Evolutionary conservation across 192 early-diverging fungal species (phyloP).

Genomic region (Gamsiella multidivaricata): DNA sequence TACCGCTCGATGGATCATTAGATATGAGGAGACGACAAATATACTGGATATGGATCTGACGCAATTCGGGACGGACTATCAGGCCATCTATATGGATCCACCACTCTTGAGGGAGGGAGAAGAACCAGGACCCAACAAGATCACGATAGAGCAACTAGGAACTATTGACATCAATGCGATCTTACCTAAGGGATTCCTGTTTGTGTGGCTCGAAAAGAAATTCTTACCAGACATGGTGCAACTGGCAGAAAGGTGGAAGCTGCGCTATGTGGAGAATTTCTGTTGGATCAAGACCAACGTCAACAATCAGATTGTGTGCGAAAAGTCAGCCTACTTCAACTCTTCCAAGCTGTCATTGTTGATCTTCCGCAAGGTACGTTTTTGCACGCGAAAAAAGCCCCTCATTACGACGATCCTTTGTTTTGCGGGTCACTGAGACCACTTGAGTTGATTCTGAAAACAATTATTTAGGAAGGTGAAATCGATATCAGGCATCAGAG

Average conservation of each 20-base stretch:
- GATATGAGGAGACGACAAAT: conserved; percentile 56
- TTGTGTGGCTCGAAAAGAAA: conserved; percentile 97
- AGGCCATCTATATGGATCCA: conserved; percentile 92
- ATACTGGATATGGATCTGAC: conserved; percentile 63
- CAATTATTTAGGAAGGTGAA: conserved; percentile 78
- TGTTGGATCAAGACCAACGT: conserved; percentile 90
- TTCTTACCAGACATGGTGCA: conserved; percentile 82
- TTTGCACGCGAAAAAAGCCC: background rate
- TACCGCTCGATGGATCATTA: conserved; percentile 9
- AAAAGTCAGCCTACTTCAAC: conserved; percentile 80
- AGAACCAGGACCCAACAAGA: conserved; percentile 65
- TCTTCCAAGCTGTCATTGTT: conserved; percentile 89
- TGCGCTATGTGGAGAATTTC: conserved; percentile 97
- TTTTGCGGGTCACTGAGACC: no score
- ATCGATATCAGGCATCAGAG: conserved; percentile 93
- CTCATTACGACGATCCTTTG: no score
- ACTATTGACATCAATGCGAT: conserved; percentile 68
- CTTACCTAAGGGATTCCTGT: conserved; percentile 85
- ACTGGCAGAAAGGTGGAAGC: conserved; percentile 81
- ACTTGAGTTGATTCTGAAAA: no score
- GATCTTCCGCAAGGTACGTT: conserved; percentile 83
- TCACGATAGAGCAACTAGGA: conserved; percentile 70
- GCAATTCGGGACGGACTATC: conserved; percentile 76
- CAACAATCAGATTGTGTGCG: conserved; percentile 83
- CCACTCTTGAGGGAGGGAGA: conserved; percentile 81